Conservation (phyloP, 768 basidiomycete genomes). For the Coprinopsis sp. region DNA sequence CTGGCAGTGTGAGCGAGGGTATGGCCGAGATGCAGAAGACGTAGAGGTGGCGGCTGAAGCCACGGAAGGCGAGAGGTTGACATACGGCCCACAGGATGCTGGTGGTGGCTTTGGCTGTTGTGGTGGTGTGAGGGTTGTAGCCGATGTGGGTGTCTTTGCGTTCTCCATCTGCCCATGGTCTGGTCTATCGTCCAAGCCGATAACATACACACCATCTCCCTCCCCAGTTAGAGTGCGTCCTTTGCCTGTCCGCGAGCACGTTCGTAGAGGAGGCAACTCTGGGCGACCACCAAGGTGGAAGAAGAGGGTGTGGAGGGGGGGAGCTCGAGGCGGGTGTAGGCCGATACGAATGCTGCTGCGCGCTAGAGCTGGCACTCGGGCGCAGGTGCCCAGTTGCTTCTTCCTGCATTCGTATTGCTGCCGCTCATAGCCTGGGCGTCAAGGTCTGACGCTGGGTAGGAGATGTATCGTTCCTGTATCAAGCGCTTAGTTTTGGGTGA, state of each 20-base stretch:
- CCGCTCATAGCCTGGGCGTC: constrained; percentile 1
- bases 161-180: constrained; percentile 31
- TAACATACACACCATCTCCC: constrained; percentile 17
- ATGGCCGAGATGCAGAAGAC: constrained; percentile 41
- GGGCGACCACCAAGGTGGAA: not conserved
- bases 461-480: constrained; percentile 6
- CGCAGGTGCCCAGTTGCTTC: not conserved
- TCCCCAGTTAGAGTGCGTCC: constrained; percentile 13
- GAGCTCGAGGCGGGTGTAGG: not conserved
- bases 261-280: no score
- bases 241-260: no score
- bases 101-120: not conserved
- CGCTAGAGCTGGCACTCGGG: not conserved
- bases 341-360: constrained; percentile 7
- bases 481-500: not conserved
- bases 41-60: constrained; percentile 26
- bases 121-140: constrained; percentile 18
- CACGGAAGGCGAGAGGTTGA: constrained; percentile 31
- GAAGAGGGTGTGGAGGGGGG: not conserved
- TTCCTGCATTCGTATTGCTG: no score
- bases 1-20: constrained; percentile 45
- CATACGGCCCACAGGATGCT: not conserved
- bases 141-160: constrained; percentile 57
- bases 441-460: not conserved
- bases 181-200: constrained; percentile 29